A percentile compares a stretch with the other conserved stretches of the same genome.
Conservation (phyloP, 345 rosid species). For the Camelina laxa region DNA sequence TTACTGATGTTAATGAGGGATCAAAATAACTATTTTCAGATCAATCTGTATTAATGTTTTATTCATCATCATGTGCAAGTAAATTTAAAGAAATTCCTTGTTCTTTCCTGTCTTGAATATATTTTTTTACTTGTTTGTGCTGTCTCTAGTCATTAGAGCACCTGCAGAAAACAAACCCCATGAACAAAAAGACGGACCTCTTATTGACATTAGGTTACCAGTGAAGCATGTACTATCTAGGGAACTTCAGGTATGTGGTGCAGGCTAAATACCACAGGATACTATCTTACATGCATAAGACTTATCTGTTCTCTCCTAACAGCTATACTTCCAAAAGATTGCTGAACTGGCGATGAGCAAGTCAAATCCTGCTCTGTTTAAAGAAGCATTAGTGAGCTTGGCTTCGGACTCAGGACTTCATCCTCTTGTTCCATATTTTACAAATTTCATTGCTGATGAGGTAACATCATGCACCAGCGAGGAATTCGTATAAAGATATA, state of each 20-base stretch:
- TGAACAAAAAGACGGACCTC: constrained; percentile 74
- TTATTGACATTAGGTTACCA: constrained; percentile 83
- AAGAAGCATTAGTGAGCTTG: constrained; percentile 90
- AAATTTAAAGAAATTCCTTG: constrained; percentile 20
- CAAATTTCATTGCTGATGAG: constrained; percentile 92
- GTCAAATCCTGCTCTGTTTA: constrained; percentile 76
- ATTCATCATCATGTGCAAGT: constrained; percentile 14
- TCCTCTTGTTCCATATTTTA: constrained; percentile 97
- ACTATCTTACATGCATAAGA: constrained; percentile 7
- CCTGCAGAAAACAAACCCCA: constrained; percentile 60
- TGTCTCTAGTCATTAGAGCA: constrained; percentile 68
- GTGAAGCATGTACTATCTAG: constrained; percentile 85
- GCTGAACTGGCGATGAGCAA: constrained; percentile 79
- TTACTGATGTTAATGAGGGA: constrained; percentile 17
- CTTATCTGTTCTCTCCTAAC: constrained; percentile 48
- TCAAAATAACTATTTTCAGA: constrained; percentile 5
- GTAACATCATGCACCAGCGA: constrained; percentile 49
- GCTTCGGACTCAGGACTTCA: constrained; percentile 97
- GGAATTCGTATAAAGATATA: neutral
- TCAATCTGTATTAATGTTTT: constrained; percentile 17
- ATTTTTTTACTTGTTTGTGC: constrained; percentile 16
- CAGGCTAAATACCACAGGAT: constrained; percentile 22
- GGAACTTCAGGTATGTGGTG: constrained; percentile 81
- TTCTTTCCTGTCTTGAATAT: constrained; percentile 3
- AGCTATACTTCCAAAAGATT: constrained; percentile 96